Evolutionary conservation across 352 stramenopile genomes (phyloP).

Genomic region (Globisporangium alternatum): DNA sequence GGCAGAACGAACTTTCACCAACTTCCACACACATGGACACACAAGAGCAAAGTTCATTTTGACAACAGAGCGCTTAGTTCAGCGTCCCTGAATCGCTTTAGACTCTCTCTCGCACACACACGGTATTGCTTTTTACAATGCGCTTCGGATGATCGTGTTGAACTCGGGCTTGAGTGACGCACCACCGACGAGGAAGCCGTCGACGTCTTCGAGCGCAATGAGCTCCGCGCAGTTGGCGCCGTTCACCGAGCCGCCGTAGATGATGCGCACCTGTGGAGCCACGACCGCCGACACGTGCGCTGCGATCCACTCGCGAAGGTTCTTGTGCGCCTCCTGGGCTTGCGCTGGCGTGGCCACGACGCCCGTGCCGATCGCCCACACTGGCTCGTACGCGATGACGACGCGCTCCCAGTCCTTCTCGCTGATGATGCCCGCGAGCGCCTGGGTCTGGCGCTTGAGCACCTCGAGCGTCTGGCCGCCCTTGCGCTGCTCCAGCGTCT

Average conservation of each 20-base stretch:
- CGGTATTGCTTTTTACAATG: conserved; percentile 29
- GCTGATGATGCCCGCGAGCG: conserved; percentile 81
- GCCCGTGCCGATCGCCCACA: conserved; percentile 98
- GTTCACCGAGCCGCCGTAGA: conserved; percentile 94
- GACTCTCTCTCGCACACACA: not conserved
- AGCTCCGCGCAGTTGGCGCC: conserved; percentile 88
- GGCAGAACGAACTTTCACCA: not conserved
- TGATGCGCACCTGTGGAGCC: conserved; percentile 76
- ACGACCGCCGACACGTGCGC: conserved; percentile 65
- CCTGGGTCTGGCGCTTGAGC: conserved; percentile 94
- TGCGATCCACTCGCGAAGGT: conserved; percentile 75
- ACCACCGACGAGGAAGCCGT: conserved; percentile 94
- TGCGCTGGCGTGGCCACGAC: conserved; percentile 95
- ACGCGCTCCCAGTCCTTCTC: conserved; percentile 82
- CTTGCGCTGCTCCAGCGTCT: conserved; percentile 91
- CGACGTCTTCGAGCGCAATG: conserved; percentile 80
- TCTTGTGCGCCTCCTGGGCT: conserved; percentile 91
- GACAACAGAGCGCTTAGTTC: not conserved
- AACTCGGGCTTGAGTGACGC: conserved; percentile 94
- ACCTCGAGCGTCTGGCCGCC: conserved; percentile 90
- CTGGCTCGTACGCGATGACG: conserved; percentile 96
- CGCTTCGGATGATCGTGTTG: conserved; percentile 76
- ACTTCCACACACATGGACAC: not conserved
- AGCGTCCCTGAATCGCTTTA: not conserved
- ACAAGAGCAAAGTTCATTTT: not conserved